Conservation (phyloP, 1,139 yeast genomes). For the Oligophagozyma castellii region DNA sequence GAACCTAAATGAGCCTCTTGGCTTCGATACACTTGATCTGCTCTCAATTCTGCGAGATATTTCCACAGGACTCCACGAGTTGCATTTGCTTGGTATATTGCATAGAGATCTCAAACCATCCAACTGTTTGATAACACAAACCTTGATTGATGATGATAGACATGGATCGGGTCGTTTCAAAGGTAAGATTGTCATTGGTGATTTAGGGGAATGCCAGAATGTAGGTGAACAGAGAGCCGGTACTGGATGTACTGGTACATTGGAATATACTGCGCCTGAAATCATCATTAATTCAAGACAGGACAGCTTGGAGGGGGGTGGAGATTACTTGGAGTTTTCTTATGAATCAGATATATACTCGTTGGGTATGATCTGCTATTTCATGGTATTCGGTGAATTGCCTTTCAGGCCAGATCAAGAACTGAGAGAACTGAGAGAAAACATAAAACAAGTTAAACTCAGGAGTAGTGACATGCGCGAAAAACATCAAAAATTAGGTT, state of each 20-base stretch:
- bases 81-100: constrained; percentile 61
- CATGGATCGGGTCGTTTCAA: constrained; percentile 26
- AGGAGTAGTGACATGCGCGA: constrained; percentile 10
- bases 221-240: constrained; percentile 44
- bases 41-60: constrained; percentile 55
- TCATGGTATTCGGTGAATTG: constrained; percentile 51
- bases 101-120: constrained; percentile 86
- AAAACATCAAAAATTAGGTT: constrained; percentile 8
- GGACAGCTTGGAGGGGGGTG: constrained; percentile 3
- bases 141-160: constrained; percentile 7
- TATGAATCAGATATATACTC: constrained; percentile 70
- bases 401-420: constrained; percentile 41
- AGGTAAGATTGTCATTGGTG: constrained; percentile 68
- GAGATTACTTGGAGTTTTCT: constrained; percentile 37
- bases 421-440: constrained; percentile 27
- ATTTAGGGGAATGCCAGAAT: constrained; percentile 80
- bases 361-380: constrained; percentile 67
- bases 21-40: constrained; percentile 36
- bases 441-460: constrained; percentile 28
- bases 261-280: constrained; percentile 83
- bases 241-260: constrained; percentile 74
- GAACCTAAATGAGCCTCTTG: constrained; percentile 14
- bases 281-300: constrained; percentile 30
- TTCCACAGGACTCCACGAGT: constrained; percentile 51
- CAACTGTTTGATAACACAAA: constrained; percentile 47